Evolutionary conservation across 2,329 filamentous ascomycete genomes (phyloP).

Genomic region (Nemania diffusa): DNA sequence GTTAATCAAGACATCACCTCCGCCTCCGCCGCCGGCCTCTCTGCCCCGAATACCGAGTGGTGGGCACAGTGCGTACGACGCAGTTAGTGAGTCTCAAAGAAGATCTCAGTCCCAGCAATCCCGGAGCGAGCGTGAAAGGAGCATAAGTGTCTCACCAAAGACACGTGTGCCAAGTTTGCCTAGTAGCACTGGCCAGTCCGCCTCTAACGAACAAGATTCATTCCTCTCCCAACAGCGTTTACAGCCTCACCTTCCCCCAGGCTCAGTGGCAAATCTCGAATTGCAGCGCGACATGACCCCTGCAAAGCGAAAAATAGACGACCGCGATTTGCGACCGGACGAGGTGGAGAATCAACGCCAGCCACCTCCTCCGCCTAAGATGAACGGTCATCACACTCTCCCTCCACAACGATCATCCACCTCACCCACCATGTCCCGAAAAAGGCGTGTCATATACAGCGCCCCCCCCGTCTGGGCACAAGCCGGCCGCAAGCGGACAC

Average conservation of each 20-base stretch:
- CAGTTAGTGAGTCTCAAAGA: conserved; percentile 56
- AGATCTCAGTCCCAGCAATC: conserved; percentile 64
- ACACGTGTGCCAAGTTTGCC: conserved; percentile 68
- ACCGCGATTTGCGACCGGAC: conserved; percentile 59
- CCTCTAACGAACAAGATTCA: conserved; percentile 53
- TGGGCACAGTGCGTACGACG: conserved; percentile 59
- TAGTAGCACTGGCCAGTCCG: conserved; percentile 44
- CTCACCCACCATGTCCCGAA: conserved; percentile 52
- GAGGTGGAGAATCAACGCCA: conserved; percentile 62
- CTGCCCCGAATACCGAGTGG: conserved; percentile 55
- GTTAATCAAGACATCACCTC: conserved; percentile 49
- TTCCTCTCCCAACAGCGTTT: conserved; percentile 43
- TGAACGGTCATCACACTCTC: conserved; percentile 55
- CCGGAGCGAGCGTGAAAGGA: conserved; percentile 73
- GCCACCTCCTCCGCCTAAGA: conserved; percentile 61
- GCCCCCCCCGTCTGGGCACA: conserved; percentile 62
- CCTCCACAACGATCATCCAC: conserved; percentile 44
- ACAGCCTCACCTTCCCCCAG: conserved; percentile 36
- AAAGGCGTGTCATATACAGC: conserved; percentile 53
- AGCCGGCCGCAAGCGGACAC: conserved; percentile 50
- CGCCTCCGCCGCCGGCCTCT: conserved; percentile 50
- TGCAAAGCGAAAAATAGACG: conserved; percentile 61
- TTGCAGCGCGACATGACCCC: conserved; percentile 53
- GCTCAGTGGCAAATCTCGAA: conserved; percentile 48
- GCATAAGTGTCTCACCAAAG: conserved; percentile 82